Evolutionary conservation across 495 filamentous ascomycete genomes (phyloP), one percentile per base, ranked within the genome.

Genomic region (Cryomyces antarcticus): DNA sequence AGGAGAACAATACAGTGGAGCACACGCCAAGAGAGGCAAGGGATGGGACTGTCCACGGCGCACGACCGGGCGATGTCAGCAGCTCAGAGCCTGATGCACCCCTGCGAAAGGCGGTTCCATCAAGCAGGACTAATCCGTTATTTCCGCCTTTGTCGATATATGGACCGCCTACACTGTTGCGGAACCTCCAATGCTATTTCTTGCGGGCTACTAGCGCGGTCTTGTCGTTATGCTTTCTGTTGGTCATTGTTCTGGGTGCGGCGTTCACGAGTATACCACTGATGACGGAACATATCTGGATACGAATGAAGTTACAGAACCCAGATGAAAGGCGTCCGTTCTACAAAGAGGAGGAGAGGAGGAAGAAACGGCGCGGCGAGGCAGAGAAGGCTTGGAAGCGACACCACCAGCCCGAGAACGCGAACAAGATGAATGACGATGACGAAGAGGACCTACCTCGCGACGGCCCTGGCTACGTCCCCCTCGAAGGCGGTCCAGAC

Each of bases 101-200:
- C 6, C 44, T 71, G 7, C 40, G 56, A 3, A 46, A 47, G 1
- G 55, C 62, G 2, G 48, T 59, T 52, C 75, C 75, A 0, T 70
- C 77, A 2, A 70, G 73, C 4, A 64, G 71, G 51, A 84, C 77
- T 5, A 77, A 93, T 53, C 86, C 87, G 6, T 60, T 94, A 1
- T 96, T 96, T 51, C 88, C 88, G 7, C 80, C 84, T 6, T 58
- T 96, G 10, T 87, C 87, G 0, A 61, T 82, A 3, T 94, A 94
- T 48, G 81, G 80, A 0, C 77, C 85, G 0, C 77, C 85, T 0
- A 75, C 79, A 3, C 24, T 67, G 2, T 43, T 78, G 28, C 62
- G 77, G 34, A 65, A 71, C 31, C 28, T 85, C n/a, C 78, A 83
- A 46, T 79, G 69, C 53, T 58, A 63, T 28, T 52, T 58, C 5